These are phyloP conservation scores for Hydnum rufescens DNA, from an alignment of 768 basidiomycete genomes.

Conservation along the genomic window DNA sequence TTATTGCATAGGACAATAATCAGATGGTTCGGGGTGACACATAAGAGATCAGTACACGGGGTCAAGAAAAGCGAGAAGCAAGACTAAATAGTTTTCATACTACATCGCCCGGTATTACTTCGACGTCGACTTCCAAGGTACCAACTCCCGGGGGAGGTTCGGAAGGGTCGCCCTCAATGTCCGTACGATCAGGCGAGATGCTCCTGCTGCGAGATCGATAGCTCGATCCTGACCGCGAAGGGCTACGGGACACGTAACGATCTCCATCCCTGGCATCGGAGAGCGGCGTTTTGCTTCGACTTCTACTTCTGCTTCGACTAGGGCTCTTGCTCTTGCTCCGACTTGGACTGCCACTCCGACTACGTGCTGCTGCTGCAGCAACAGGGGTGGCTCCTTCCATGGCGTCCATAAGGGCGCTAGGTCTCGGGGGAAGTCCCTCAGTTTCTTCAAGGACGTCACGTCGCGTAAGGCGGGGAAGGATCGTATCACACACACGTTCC, in stretches of 20 bases:
- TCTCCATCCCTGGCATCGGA: constrained; percentile 18
- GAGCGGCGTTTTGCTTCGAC: constrained; percentile 11
- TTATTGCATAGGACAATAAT: too few species aligned
- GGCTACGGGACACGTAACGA: constrained; percentile 48
- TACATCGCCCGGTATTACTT: background rate
- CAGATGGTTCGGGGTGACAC: too few species aligned
- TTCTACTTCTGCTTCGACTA: constrained; percentile 15
- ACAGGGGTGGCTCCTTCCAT: constrained; percentile 44
- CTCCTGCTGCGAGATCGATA: constrained; percentile 36
- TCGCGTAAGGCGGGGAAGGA: constrained; percentile 75
- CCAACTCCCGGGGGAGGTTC: background rate
- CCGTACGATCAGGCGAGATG: constrained; percentile 33
- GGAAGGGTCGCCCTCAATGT: constrained; percentile 11
- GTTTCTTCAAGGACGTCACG: constrained; percentile 80
- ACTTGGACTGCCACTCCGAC: constrained; percentile 18
- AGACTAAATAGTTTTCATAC: too few species aligned
- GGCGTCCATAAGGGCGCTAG: constrained; percentile 72
- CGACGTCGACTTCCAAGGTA: background rate
- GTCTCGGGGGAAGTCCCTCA: constrained; percentile 67
- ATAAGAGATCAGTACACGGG: too few species aligned
- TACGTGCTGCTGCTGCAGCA: constrained; percentile 18
- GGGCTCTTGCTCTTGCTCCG: constrained; percentile 20
- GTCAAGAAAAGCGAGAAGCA: too few species aligned
- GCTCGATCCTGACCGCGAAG: constrained; percentile 27
- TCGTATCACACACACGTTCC: constrained; percentile 91